Base-by-base conservation (phyloP, 768 basidiomycete genomes). In the Trametes villosa region DNA sequence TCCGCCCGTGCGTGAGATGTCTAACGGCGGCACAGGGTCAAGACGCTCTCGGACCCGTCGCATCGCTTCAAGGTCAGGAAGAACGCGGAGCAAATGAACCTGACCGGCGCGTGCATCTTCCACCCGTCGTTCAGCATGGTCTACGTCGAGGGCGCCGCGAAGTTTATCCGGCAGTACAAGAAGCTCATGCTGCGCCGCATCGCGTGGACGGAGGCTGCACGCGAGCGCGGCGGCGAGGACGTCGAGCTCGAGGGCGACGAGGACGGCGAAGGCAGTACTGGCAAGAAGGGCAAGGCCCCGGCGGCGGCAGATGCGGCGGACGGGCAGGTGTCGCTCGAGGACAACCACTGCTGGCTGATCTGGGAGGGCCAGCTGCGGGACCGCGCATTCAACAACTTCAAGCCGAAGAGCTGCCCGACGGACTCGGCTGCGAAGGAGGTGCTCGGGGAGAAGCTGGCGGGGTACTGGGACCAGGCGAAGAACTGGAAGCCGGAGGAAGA, bases 21-120 rank as follows among this genome's bases (percentile, higher is more conserved):
- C 20, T 34, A 30, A 47, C 60, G 44, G 3, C 27, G 50, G 51
- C 40, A 7, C 70, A 94, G 94, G 77, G 81, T 99, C 66, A 89
- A 90, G 71, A 89, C 84, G 56, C 85, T 99, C 46, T 83, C 87
- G n/a, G 95, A 98, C 71, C 94, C 91, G 1, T 82, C 92, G 12
- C 97, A 99, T 68, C 88, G 92, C 61, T 98, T 94, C 82, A 99
- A 98, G 79, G 92, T 98, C 53, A 87, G 92, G 59, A 95, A 92
- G 80, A 98, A 98, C 68, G 97, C 97, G 1, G 92, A 96, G 69
- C 94, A 97, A 71, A 81, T 89, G 72, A 87, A 85, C 61, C 80
- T 98, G 15, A 88, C 92, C 0, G 97, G 97, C 11, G 77, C 96
- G 34, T 94, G 92, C 69, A 89, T 97, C 69, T 94, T 94, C 83